Evolutionary conservation across 306 rosid genomes (phyloP).

Genomic region (Quercus rubra): DNA sequence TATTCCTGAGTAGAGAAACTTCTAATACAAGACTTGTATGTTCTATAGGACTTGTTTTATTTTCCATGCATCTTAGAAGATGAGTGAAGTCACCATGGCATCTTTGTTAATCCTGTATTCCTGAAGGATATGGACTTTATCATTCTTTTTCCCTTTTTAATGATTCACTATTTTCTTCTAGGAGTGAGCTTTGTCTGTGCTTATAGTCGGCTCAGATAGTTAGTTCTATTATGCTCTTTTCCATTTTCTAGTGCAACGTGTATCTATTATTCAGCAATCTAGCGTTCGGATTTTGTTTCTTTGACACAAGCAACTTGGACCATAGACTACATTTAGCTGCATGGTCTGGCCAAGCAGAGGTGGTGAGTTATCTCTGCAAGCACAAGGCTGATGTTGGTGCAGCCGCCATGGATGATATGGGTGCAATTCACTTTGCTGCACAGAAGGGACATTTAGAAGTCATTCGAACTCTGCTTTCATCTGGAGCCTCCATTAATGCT

Average conservation of each 20-base stretch:
- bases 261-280: background rate
- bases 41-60: background rate
- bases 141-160: background rate
- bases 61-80: background rate
- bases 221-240: background rate
- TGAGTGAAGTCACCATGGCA: background rate
- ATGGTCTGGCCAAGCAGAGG: slow-evolving; percentile 80
- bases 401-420: slow-evolving; percentile 98
- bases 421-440: slow-evolving; percentile 85
- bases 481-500: slow-evolving; percentile 69
- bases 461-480: slow-evolving; percentile 49
- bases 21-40: too few relatives aligned
- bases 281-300: slow-evolving; percentile 39
- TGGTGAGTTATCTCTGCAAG: slow-evolving; percentile 70
- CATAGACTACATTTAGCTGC: slow-evolving; percentile 90
- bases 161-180: background rate
- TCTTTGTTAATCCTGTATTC: background rate
- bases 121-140: background rate
- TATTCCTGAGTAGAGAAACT: too few relatives aligned
- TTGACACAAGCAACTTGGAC: slow-evolving; percentile 43
- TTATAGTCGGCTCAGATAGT: background rate
- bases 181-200: background rate
- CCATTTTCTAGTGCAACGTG: background rate
- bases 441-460: slow-evolving; percentile 89
- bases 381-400: slow-evolving; percentile 89